These are phyloP conservation scores for Onygenales sp. DNA, from an alignment of 2,329 filamentous ascomycete species.

Conservation along the genomic window DNA sequence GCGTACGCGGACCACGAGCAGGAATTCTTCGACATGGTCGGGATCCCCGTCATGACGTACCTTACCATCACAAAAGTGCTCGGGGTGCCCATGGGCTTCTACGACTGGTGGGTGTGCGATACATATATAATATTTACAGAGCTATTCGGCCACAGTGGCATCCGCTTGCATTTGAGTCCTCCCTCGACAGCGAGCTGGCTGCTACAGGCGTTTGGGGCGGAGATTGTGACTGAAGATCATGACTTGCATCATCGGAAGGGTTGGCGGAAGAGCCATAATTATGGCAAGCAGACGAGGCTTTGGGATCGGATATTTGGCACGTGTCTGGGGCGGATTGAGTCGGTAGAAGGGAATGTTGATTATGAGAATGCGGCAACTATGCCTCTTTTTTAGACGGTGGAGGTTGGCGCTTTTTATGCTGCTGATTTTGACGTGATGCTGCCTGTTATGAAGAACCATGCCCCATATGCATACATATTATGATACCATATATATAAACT, in stretches of 20 bases:
- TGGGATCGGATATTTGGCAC: constrained; percentile 31
- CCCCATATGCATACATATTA: too few species aligned
- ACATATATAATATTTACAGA: constrained; percentile 35
- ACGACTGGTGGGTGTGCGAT: constrained; percentile 40
- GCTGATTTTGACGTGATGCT: too few species aligned
- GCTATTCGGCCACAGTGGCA: constrained; percentile 29
- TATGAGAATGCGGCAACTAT: constrained; percentile 18
- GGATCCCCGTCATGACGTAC: constrained; percentile 33
- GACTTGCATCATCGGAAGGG: constrained; percentile 31
- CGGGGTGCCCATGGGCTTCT: constrained; percentile 37
- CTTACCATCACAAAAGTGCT: constrained; percentile 23
- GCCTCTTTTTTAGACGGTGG: constrained; percentile 15
- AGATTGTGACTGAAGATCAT: constrained; percentile 36
- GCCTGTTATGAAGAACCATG: too few species aligned
- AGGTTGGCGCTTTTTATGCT: too few species aligned
- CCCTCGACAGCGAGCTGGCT: constrained; percentile 28
- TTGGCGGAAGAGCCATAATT: constrained; percentile 30
- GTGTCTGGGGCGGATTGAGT: constrained; percentile 28
- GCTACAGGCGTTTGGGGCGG: constrained; percentile 22
- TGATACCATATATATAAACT: too few species aligned
- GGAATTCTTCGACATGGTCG: constrained; percentile 34
- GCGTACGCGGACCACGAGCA: constrained; percentile 36
- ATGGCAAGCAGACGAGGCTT: constrained; percentile 31
- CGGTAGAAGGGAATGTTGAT: constrained; percentile 21
- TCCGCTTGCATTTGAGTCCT: constrained; percentile 28